Evolutionary conservation across 352 stramenopile genomes (phyloP).

Genomic region (Globisporangium echinulatum): DNA sequence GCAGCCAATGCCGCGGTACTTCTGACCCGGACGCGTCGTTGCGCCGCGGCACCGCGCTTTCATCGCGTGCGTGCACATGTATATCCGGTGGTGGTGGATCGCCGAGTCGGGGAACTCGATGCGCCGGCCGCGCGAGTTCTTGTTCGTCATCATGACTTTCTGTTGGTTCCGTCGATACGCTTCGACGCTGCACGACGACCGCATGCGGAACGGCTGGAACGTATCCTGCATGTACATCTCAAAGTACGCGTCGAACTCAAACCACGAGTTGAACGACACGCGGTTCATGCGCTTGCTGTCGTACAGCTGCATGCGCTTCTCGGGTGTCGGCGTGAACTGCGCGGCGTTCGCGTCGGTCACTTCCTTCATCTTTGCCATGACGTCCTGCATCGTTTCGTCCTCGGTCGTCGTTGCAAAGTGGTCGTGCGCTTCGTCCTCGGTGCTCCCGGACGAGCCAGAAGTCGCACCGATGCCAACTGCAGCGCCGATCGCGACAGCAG

Average conservation of each 20-base stretch:
- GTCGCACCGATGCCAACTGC: slow-evolving; percentile 1
- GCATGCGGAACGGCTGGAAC: slow-evolving; percentile 84
- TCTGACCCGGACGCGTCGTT: slow-evolving; percentile 67
- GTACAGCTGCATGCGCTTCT: slow-evolving; percentile 51
- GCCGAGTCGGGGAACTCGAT: slow-evolving; percentile 77
- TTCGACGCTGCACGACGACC: slow-evolving; percentile 78
- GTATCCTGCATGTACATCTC: slow-evolving; percentile 87
- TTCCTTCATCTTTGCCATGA: slow-evolving; percentile 70
- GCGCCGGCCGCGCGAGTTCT: slow-evolving; percentile 69
- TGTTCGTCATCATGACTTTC: slow-evolving; percentile 86
- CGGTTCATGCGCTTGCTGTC: slow-evolving; percentile 80
- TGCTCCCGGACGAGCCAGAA: slow-evolving; percentile 15
- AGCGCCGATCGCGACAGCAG: neutral
- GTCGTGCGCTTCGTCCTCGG: slow-evolving; percentile 25
- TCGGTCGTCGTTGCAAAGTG: slow-evolving; percentile 46
- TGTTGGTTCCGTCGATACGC: slow-evolving; percentile 81
- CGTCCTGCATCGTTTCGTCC: slow-evolving; percentile 42
- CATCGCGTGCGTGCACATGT: slow-evolving; percentile 87
- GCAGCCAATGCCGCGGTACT: slow-evolving; percentile 79
- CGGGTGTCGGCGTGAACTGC: slow-evolving; percentile 24
- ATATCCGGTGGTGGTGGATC: slow-evolving; percentile 86
- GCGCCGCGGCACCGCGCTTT: slow-evolving; percentile 74
- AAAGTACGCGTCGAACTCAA: slow-evolving; percentile 84
- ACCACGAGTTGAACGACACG: slow-evolving; percentile 85
- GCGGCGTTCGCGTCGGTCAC: slow-evolving; percentile 23